phyloP scores from a whole-genome alignment of 148 eudicot species.

The Talinum fruticosum region DNA sequence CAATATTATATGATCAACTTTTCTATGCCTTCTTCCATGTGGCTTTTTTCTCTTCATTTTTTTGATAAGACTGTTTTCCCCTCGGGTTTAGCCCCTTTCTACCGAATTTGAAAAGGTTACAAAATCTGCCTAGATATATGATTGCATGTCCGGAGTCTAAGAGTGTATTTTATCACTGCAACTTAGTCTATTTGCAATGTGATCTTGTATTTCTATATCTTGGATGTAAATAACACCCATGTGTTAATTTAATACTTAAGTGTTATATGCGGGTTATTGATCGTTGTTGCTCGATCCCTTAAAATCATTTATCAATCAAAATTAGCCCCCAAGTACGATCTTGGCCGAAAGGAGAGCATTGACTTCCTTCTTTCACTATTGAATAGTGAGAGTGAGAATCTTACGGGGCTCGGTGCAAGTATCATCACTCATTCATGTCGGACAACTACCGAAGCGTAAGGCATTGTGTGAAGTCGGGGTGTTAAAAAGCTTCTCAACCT shows the following conservation, averaged over 20 bases:
- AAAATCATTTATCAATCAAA: constrained; percentile 89
- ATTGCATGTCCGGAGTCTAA: not conserved
- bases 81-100: no score
- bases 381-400: constrained; percentile 78
- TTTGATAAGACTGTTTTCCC: no score
- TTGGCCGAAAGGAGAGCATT: constrained; percentile 56
- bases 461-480: constrained; percentile 74
- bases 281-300: constrained; percentile 90
- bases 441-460: constrained; percentile 62
- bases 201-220: not conserved
- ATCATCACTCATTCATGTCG: constrained; percentile 86
- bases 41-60: no score
- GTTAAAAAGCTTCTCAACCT: constrained; percentile 63
- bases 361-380: constrained; percentile 68
- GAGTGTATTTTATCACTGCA: not conserved
- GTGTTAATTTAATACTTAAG: not conserved
- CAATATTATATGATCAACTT: not conserved
- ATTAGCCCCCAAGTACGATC: constrained; percentile 84
- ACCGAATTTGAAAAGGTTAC: not conserved
- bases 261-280: constrained; percentile 68
- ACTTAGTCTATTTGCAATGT: not conserved
- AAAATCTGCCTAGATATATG: constrained; percentile 2
- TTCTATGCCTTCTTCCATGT: not conserved
- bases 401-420: constrained; percentile 89
- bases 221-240: not conserved